Evolutionary conservation across 768 basidiomycete genomes (phyloP).

Genomic region (Lenzites betulinus): DNA sequence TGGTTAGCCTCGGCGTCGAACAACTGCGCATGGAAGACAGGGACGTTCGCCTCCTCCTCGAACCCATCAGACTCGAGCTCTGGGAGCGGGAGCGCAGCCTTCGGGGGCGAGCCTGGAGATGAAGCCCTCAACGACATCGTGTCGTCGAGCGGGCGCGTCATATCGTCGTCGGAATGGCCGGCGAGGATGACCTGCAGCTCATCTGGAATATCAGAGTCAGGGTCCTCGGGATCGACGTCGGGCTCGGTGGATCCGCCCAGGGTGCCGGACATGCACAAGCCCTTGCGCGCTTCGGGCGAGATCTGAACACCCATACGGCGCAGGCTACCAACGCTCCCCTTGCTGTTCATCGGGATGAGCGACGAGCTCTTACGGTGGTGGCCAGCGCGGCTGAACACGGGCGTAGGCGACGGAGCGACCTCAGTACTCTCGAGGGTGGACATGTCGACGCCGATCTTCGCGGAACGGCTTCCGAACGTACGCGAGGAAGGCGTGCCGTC

Average conservation of each 20-base stretch:
- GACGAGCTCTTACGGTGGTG: conserved; percentile 31
- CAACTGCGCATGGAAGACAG: conserved; percentile 46
- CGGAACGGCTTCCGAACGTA: conserved; percentile 41
- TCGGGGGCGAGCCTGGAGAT: conserved; percentile 47
- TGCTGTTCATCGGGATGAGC: conserved; percentile 22
- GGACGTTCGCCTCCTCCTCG: conserved; percentile 29
- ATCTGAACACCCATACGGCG: conserved; percentile 39
- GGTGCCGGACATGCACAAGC: conserved; percentile 66
- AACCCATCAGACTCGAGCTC: conserved; percentile 10
- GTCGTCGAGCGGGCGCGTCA: conserved; percentile 37
- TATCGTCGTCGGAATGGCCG: conserved; percentile 38
- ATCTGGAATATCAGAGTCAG: conserved; percentile 79
- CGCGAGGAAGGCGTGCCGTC: conserved; percentile 42
- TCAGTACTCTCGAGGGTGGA: conserved; percentile 24
- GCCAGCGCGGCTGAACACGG: conserved; percentile 36
- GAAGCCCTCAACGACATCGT: conserved; percentile 39
- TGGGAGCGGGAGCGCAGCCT: conserved; percentile 39
- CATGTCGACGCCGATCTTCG: conserved; percentile 30
- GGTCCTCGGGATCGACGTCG: conserved; percentile 57
- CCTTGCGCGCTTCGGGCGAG: conserved; percentile 51
- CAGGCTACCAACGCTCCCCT: conserved; percentile 24
- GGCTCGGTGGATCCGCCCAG: conserved; percentile 58
- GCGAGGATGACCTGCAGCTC: conserved; percentile 69
- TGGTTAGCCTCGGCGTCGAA: conserved; percentile 45
- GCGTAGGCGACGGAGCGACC: conserved; percentile 31